Evolutionary conservation across 2,329 filamentous ascomycete genomes (phyloP).

Genomic region (Colletotrichum australisinense): DNA sequence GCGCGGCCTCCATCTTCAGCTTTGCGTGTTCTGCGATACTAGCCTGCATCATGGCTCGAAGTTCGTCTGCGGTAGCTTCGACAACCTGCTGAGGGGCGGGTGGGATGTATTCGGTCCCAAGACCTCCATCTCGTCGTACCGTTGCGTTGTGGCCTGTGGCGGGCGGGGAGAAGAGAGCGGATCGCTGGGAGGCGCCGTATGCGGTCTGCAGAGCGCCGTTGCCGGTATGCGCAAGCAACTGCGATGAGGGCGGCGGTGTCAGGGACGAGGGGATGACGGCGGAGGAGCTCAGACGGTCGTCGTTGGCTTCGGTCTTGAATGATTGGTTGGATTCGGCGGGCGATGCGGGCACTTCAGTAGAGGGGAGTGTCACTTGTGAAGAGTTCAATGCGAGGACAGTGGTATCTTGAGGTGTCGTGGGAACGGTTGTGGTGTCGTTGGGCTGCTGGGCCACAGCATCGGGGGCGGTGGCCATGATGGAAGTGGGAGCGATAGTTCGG

Average conservation of each 20-base stretch:
- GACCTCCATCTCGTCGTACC: slow-evolving; percentile 39
- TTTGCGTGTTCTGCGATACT: slow-evolving; percentile 67
- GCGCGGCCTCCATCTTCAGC: slow-evolving; percentile 84
- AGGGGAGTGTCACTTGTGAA: slow-evolving; percentile 67
- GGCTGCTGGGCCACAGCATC: slow-evolving; percentile 47
- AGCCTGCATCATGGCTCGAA: slow-evolving; percentile 66
- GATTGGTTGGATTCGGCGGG: slow-evolving; percentile 61
- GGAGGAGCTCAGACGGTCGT: slow-evolving; percentile 55
- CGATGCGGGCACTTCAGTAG: slow-evolving; percentile 66
- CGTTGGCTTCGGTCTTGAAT: slow-evolving; percentile 62
- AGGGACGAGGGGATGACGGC: slow-evolving; percentile 67
- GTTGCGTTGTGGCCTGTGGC: slow-evolving; percentile 54
- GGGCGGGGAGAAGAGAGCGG: slow-evolving; percentile 65
- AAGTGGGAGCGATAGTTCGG: background rate
- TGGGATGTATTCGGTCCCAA: slow-evolving; percentile 53
- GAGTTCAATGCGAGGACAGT: slow-evolving; percentile 43
- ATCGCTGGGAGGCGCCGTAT: slow-evolving; percentile 57
- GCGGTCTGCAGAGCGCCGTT: slow-evolving; percentile 40
- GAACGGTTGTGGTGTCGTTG: slow-evolving; percentile 43
- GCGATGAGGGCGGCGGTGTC: slow-evolving; percentile 68
- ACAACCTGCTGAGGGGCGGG: slow-evolving; percentile 63
- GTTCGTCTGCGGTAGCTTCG: slow-evolving; percentile 65
- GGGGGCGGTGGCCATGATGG: slow-evolving; percentile 50
- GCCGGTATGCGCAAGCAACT: slow-evolving; percentile 50
- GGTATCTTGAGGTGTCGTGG: slow-evolving; percentile 46